Base-by-base conservation (phyloP, 257 asterid genomes). In the Jacaranda mimosifolia region DNA sequence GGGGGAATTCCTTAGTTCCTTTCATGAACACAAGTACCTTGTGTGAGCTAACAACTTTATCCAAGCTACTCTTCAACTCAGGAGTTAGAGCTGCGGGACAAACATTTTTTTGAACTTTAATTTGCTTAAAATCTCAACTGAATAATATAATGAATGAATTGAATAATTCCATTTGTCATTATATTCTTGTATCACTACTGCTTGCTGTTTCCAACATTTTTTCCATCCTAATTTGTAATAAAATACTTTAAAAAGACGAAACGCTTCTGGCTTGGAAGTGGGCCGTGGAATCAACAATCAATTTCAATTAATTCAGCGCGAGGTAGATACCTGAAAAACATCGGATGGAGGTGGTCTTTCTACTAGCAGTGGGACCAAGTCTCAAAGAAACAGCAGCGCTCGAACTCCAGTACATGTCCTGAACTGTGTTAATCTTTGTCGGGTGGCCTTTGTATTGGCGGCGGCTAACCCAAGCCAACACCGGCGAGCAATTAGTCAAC, bases 1-100 rank as follows among this genome's bases (percentile, higher is more conserved):
- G 97, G 5, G 98, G 98, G 73, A 94, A 92, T 9, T 94, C 98
- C 83, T 87, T 92, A 3, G 94, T 94, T 79, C 98, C 98, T 83
- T 94, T 94, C 88, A 94, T 94, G 96, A 94, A 94, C 73, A 88
- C 83, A 74, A 94, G 76, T 14, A 94, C 89, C 85, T 92, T 94
- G 40, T 90, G 83, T 9, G 98, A 92, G 74, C 84, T 77, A 7
- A 94, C 96, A 75, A 94, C 98, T 81, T 89, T 90, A 72, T 94
- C 98, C 91, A 94, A 65, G 10, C 89, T 88, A 57, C 86, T 80
- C 87, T 84, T 92, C 82, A 94, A 84, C 84, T 90, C 90, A 65
- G 94, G 97, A 59, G 90, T 75, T 68, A 94, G 85, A 59, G 96
- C 97, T 89, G 92, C 89, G 78, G 40, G 15, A 72, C 45, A 63